Percentiles rank a stretch among this genome's conserved stretches.
phyloP scores from a whole-genome alignment of 768 basidiomycete species.

The Suillus fuscotomentosus region DNA sequence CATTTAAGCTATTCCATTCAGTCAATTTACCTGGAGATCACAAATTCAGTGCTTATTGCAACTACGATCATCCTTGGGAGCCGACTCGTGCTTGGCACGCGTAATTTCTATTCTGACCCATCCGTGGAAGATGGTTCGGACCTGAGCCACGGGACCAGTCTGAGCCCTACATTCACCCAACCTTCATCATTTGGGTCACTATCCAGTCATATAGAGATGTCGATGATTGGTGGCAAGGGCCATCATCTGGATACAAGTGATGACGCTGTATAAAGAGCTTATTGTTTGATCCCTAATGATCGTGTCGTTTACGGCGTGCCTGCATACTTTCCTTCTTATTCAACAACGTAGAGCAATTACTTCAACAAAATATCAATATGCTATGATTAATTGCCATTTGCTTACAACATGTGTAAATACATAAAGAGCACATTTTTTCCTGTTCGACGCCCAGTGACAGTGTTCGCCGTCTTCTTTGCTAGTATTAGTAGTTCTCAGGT shows the following conservation, averaged over 20 bases:
- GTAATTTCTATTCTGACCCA: constrained; percentile 10
- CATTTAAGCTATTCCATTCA: constrained; percentile 1
- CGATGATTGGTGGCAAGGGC: background rate
- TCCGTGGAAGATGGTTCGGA: background rate
- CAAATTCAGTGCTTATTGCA: constrained; percentile 7
- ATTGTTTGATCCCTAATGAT: background rate
- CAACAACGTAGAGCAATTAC: background rate
- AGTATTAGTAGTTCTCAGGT: background rate
- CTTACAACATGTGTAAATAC: background rate
- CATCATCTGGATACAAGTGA: background rate
- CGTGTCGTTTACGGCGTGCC: background rate
- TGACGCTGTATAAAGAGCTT: background rate
- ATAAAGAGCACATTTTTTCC: background rate
- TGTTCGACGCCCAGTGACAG: background rate
- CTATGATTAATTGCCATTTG: background rate
- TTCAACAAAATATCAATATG: background rate
- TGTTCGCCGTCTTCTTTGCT: background rate
- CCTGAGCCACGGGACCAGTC: background rate
- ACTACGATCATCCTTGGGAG: constrained; percentile 5
- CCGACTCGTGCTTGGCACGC: constrained; percentile 6
- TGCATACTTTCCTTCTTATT: background rate
- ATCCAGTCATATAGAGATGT: background rate
- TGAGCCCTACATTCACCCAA: background rate
- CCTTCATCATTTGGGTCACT: background rate
- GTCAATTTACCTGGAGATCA: constrained; percentile 8